A percentile compares a stretch with the other conserved stretches of the same genome.
phyloP scores from a whole-genome alignment of 2,329 filamentous ascomycete species.

The Scytalidium sp. region DNA sequence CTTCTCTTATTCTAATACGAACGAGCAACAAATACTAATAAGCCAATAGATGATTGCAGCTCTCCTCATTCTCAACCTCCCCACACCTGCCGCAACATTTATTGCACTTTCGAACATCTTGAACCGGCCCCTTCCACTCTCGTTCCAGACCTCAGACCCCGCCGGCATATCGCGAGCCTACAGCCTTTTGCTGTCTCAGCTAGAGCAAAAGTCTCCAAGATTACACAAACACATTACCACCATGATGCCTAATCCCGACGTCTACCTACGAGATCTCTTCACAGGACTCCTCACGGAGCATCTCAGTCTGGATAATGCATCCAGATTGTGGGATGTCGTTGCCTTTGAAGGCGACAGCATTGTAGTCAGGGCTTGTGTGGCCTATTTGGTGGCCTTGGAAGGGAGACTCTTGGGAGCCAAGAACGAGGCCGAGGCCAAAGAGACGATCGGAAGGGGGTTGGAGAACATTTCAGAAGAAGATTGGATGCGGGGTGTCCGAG shows the following conservation, averaged over 20 bases:
- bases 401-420: conserved; percentile 41
- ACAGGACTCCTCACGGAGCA: conserved; percentile 60
- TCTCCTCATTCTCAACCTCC: conserved; percentile 69
- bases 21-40: conserved; percentile 13
- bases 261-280: conserved; percentile 60
- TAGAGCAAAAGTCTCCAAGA: conserved; percentile 60
- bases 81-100: conserved; percentile 62
- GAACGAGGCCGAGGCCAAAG: conserved; percentile 15
- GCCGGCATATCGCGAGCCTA: conserved; percentile 69
- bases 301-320: conserved; percentile 66
- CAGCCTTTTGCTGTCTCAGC: conserved; percentile 63
- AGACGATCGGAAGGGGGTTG: conserved; percentile 13
- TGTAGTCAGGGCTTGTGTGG: conserved; percentile 68
- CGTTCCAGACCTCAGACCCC: conserved; percentile 69
- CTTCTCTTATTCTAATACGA: conserved; percentile 5
- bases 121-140: conserved; percentile 71
- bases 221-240: conserved; percentile 63
- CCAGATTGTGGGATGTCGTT: conserved; percentile 77
- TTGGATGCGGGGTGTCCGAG: conserved; percentile 22
- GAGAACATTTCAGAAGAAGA: conserved; percentile 18
- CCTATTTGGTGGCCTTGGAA: conserved; percentile 54
- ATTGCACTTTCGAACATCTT: conserved; percentile 72
- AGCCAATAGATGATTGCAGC: conserved; percentile 63
- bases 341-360: conserved; percentile 77
- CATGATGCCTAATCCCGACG: conserved; percentile 41